Evolutionary conservation across 495 filamentous ascomycete species (phyloP).

Genomic region (Podospora anserina): DNA sequence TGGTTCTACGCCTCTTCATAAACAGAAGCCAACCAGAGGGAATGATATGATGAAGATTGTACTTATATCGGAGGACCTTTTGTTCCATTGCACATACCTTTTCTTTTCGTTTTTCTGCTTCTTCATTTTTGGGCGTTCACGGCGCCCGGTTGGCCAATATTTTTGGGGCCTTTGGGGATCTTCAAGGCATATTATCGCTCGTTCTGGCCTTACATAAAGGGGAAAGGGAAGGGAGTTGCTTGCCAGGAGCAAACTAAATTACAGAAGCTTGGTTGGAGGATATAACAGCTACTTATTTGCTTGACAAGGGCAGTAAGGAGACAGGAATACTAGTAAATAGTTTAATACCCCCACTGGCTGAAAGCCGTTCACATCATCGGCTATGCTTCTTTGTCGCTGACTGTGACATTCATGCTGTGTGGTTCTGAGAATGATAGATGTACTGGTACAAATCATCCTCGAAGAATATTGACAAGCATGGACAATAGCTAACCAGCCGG

Average conservation of each 20-base stretch:
- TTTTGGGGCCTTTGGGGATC: neutral
- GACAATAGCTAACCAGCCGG: neutral
- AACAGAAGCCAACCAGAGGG: neutral
- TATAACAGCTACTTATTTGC: neutral
- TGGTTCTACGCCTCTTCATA: constrained; percentile 37
- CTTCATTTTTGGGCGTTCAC: constrained; percentile 10
- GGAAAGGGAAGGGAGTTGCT: neutral
- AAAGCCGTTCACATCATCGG: neutral
- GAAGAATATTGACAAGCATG: too few species aligned
- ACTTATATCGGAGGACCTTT: neutral
- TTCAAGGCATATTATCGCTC: constrained; percentile 9
- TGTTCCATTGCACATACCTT: constrained; percentile 6
- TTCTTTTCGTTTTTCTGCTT: constrained; percentile 1
- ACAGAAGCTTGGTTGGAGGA: neutral
- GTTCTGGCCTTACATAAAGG: constrained; percentile 6
- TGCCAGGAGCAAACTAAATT: constrained; percentile 18
- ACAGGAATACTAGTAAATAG: neutral
- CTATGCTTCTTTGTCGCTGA: neutral
- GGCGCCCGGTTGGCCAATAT: neutral
- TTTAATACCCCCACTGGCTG: neutral
- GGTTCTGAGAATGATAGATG: neutral
- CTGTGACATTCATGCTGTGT: neutral
- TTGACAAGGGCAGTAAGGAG: neutral
- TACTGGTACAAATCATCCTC: neutral
- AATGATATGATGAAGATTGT: neutral